Conservation (phyloP, 192 early-diverging fungal species). For the Chytriomyces confervae region DNA sequence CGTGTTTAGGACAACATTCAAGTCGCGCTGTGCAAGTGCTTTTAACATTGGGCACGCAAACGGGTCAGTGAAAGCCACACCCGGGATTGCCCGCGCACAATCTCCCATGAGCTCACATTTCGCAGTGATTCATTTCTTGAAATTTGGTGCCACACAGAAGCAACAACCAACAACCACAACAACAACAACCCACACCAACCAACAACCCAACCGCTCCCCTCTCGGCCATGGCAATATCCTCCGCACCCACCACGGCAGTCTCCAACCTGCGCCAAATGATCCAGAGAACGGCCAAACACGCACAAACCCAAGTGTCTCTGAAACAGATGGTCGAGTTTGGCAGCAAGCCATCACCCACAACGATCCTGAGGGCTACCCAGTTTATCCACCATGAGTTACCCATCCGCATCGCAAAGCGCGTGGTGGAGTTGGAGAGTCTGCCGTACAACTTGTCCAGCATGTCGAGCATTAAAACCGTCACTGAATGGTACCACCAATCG, state of each 20-base stretch:
- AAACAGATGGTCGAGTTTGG: constrained; percentile 96
- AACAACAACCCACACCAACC: no score
- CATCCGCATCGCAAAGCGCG: constrained; percentile 89
- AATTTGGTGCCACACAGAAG: no score
- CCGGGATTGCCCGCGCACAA: no score
- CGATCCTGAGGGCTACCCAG: constrained; percentile 49
- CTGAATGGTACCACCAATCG: constrained; percentile 94
- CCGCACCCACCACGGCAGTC: background rate
- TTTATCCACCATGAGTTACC: constrained; percentile 74
- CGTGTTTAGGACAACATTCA: no score
- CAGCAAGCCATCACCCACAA: constrained; percentile 38
- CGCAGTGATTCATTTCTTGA: no score
- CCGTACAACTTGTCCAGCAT: constrained; percentile 84
- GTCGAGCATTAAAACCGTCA: constrained; percentile 87
- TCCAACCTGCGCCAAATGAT: constrained; percentile 29
- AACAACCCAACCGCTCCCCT: no score
- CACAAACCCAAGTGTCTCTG: constrained; percentile 92
- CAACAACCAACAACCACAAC: no score
- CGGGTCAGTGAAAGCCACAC: no score
- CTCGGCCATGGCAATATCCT: background rate
- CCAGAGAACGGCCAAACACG: constrained; percentile 56
- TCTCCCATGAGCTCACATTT: no score
- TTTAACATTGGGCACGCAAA: background rate
- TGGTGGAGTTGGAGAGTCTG: constrained; percentile 87
- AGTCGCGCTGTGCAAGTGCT: no score